Evolutionary conservation across 805 yeast genomes (phyloP), one percentile per base, ranked within the genome.

Genomic region (Ogataea haglerorum): DNA sequence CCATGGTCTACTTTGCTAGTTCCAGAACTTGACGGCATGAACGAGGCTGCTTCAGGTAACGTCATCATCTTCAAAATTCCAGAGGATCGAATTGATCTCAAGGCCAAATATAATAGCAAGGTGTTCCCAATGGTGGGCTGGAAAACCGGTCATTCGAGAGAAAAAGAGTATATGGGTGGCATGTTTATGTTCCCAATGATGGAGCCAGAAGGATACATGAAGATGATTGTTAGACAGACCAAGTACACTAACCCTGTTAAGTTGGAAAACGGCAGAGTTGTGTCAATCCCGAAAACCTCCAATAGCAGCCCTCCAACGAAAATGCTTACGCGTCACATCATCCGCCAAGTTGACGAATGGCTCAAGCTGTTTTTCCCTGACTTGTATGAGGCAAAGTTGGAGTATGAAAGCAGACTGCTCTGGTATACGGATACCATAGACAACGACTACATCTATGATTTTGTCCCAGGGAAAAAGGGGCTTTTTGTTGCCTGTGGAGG

Each of bases 11-110:
- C 58, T 4, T 36, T 43, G 12, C 40, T 61, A 5, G 51, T 60
- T 22, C 68, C 69, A 12, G 64, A 58, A 36, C 60, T 67, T 6
- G 61, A 58, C 34, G 68, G 69, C 9, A 52, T 64, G 27, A 59
- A 58, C 43, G 69, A 65, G 43, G 72, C 64, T 0, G 56, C 64
- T 12, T 54, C 59, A 6, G 72, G 69, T 12, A 67, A 65, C 45
- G 57, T 68, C n/a, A 39, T 63, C 2, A 40, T 58, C 15, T 49
- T 63, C 40, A 59, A 64, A 42, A 55, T 68, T 23, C 72, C 73
- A 7, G 61, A 58, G 18, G 52, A 58, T 14, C 53, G 70, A 36
- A 47, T 49, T 15, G 68, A 64, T 38, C 39, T 68, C 28, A 40
- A 51, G 12, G 51, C 49, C 5, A 67, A 67, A 39, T 68, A 67